Evolutionary conservation across 768 basidiomycete genomes (phyloP).

Genomic region (Tephrocybe sp.): DNA sequence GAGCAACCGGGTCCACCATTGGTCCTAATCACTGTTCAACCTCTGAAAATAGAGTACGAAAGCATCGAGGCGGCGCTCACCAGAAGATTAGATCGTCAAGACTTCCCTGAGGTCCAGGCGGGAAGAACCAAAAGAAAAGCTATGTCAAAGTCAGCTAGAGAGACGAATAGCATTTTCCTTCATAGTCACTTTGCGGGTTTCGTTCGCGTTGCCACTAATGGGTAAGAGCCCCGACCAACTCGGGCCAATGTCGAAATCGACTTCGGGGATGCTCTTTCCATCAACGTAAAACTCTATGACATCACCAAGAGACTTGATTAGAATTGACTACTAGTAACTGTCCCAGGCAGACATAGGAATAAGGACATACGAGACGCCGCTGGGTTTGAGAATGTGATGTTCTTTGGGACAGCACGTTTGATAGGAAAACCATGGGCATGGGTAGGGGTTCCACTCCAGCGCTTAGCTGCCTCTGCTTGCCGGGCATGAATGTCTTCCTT

Average conservation of each 20-base stretch:
- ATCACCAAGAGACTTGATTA: background rate
- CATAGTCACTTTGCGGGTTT: conserved; percentile 57
- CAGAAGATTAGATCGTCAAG: conserved; percentile 76
- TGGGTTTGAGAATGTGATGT: conserved; percentile 72
- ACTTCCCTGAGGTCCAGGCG: conserved; percentile 71
- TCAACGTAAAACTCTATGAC: conserved; percentile 67
- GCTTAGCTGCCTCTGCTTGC: conserved; percentile 49
- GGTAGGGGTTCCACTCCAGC: conserved; percentile 25
- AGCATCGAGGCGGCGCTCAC: too few relatives aligned
- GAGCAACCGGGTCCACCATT: conserved; percentile 82
- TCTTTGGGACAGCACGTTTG: conserved; percentile 37
- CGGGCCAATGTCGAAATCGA: conserved; percentile 73
- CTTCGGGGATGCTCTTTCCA: conserved; percentile 62
- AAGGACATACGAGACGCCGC: conserved; percentile 53
- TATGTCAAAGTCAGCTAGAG: conserved; percentile 21
- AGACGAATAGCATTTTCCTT: too few relatives aligned
- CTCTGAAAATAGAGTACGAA: background rate
- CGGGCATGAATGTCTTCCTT: conserved; percentile 44
- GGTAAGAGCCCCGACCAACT: conserved; percentile 77
- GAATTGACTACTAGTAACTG: too few relatives aligned
- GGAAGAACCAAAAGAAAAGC: conserved; percentile 88
- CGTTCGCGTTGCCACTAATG: conserved; percentile 57
- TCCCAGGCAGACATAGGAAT: background rate
- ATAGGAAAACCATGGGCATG: conserved; percentile 15
- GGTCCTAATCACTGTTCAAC: conserved; percentile 43